Evolutionary conservation across 2,329 filamentous ascomycete species (phyloP).

Genomic region (Phaeosphaeriaceae sp.): DNA sequence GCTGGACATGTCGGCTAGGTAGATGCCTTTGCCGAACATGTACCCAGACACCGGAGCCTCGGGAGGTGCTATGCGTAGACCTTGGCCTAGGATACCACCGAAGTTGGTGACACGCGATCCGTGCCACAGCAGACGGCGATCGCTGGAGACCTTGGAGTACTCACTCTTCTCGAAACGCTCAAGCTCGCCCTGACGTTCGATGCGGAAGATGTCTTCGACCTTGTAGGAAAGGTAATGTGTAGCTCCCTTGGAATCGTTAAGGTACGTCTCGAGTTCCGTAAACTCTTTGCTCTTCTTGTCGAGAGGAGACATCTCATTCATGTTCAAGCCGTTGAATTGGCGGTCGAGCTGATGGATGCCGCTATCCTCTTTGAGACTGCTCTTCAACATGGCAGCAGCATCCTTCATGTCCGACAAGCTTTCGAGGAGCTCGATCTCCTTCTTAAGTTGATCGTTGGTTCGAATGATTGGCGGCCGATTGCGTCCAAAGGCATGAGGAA

Average conservation of each 20-base stretch:
- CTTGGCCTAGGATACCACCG: slow-evolving; percentile 85
- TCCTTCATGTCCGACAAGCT: slow-evolving; percentile 87
- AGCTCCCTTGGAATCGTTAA: slow-evolving; percentile 69
- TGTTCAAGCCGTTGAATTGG: slow-evolving; percentile 73
- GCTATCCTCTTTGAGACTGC: slow-evolving; percentile 56
- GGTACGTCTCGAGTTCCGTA: slow-evolving; percentile 69
- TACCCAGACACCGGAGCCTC: slow-evolving; percentile 82
- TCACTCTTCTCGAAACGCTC: slow-evolving; percentile 70
- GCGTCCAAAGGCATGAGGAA: slow-evolving; percentile 83
- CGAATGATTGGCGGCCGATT: slow-evolving; percentile 74
- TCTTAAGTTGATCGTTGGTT: slow-evolving; percentile 67
- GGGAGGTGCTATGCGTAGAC: slow-evolving; percentile 86
- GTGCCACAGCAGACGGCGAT: slow-evolving; percentile 86
- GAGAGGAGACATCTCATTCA: slow-evolving; percentile 80
- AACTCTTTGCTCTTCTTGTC: slow-evolving; percentile 69
- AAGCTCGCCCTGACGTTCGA: slow-evolving; percentile 76
- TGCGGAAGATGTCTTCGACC: slow-evolving; percentile 81
- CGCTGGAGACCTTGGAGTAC: slow-evolving; percentile 63
- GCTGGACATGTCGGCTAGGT: slow-evolving; percentile 80
- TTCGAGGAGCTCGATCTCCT: slow-evolving; percentile 81
- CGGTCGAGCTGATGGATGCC: slow-evolving; percentile 72
- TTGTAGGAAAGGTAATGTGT: slow-evolving; percentile 71
- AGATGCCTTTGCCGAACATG: slow-evolving; percentile 92
- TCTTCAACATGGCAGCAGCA: slow-evolving; percentile 78
- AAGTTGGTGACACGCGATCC: slow-evolving; percentile 85